Evolutionary conservation across 306 rosid genomes (phyloP), one percentile per base, ranked within the genome.

Genomic region (Prunus salicina): DNA sequence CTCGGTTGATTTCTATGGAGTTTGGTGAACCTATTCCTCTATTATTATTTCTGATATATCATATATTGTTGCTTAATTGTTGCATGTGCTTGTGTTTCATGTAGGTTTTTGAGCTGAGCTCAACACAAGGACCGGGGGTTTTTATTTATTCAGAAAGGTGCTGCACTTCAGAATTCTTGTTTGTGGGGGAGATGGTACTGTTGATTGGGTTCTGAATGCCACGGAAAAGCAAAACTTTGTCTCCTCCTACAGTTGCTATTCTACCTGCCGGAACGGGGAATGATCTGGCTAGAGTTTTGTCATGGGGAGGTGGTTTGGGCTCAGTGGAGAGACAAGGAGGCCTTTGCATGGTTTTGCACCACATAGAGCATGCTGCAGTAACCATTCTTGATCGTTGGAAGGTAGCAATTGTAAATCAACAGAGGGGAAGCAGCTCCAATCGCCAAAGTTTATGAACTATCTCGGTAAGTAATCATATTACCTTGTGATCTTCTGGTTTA

Each of bases 211-310:
- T 79, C 71, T 96, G 78, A 79, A 96, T 87, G 88, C 93, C 61
- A 89, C 92, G 76, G 98, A 96, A 82, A 88, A 89, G 84, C 96
- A 91, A 83, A 96, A 89, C 86, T 96, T 88, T 87, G 89, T 88
- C 99, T 78, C 99, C 99, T 86, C 99, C 98, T 64, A 97, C 98
- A 41, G 97, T 96, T 76, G 97, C 99, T 70, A 89, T 96, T 81
- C 98, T 96, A 80, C 99, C 98, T 24, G 99, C 99, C 8, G 98
- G 97, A 77, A 96, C 98, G 3, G 99, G 99, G 84, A 96, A 96
- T 75, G 98, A 96, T 89, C 93, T 92, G 47, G 99, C 99, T 25
- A 87, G 99, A 87, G 98, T 92, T 84, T 89, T 96, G 34, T 89
- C 88, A 22, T 96, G 99, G 99, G 99, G 98, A 80, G 91, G 99